Evolutionary conservation across 2,329 filamentous ascomycete genomes (phyloP).

Genomic region (Catunica adiposa): DNA sequence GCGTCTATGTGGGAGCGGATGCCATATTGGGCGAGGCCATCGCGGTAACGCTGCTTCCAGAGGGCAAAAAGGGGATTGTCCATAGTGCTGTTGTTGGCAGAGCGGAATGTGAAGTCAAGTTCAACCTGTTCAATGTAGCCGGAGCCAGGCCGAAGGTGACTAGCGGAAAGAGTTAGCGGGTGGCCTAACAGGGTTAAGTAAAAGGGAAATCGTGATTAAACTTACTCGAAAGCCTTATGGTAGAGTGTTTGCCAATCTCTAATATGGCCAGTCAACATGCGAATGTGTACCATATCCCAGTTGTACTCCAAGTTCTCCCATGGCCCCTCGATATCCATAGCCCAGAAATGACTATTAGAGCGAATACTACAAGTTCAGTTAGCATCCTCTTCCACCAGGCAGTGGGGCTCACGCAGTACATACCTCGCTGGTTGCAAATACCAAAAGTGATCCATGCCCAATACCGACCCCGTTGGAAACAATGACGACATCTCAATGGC

Average conservation of each 20-base stretch:
- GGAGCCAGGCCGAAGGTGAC: constrained; percentile 57
- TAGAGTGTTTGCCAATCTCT: constrained; percentile 62
- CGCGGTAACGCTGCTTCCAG: constrained; percentile 39
- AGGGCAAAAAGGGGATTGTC: constrained; percentile 39
- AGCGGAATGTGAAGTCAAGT: constrained; percentile 64
- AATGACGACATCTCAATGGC: constrained; percentile 68
- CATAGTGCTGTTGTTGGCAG: constrained; percentile 48
- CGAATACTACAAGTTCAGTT: constrained; percentile 40
- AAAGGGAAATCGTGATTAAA: constrained; percentile 14
- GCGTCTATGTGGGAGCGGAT: constrained; percentile 14
- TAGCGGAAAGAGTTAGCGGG: constrained; percentile 22
- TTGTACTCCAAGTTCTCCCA: constrained; percentile 40
- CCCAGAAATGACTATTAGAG: constrained; percentile 48
- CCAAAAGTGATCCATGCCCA: constrained; percentile 26
- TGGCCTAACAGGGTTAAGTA: too few species aligned
- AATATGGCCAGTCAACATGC: constrained; percentile 64
- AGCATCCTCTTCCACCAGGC: not conserved
- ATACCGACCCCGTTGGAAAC: constrained; percentile 19
- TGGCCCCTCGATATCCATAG: constrained; percentile 60
- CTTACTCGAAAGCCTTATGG: constrained; percentile 48
- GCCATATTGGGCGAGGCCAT: not conserved
- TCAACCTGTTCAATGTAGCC: constrained; percentile 79
- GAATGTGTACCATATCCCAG: constrained; percentile 72
- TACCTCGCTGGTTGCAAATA: constrained; percentile 26
- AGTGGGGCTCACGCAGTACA: constrained; percentile 15